Base-by-base conservation (phyloP, 306 rosid genomes). In the Medicago arabica region DNA sequence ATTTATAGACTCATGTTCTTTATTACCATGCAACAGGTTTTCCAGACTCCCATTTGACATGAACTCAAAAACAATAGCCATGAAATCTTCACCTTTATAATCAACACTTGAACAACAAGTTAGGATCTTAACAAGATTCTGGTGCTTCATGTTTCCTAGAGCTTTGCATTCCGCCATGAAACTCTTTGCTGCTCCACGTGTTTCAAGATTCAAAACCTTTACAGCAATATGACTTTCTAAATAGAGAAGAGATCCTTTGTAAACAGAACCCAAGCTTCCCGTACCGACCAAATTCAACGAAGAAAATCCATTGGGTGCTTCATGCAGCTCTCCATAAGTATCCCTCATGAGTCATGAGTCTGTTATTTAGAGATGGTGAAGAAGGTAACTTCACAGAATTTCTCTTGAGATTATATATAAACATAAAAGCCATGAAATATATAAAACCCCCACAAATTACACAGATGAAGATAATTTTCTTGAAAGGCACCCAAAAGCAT, bases 11-110 rank as follows among this genome's bases (percentile, higher is more conserved):
- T 31, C 61, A 41, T 75, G 28, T 1, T 25, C 1, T 14, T 58
- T 72, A 11, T 15, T 11, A 5, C 0, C 4, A 34, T 80, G 79
- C 75, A 85, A 8, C 78, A 80, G 36, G 0, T 13, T 28, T 69
- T 85, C 84, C 8, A 85, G 50, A 68, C 74, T 82, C 18, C 88
- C 84, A 62, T 79, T 79, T 4, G 80, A 72, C 88, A 85, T 82
- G 74, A 85, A 72, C 69, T 85, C 78, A 23, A 76, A 82, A 60
- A 82, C 75, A 28, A 82, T 39, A 3, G 86, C 81, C 71, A 79
- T 82, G 31, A 82, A 82, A 58, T 72, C 78, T 12, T 16, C 76
- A 9, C 84, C 86, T 1, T 72, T 74, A 15, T 62, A 80, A 44
- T 82, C 82, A 41, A 76, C 23, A 25, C 82, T 72, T 4, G 86